Evolutionary conservation across 1,139 yeast species (phyloP).

Genomic region (Pneumocystis canis): DNA sequence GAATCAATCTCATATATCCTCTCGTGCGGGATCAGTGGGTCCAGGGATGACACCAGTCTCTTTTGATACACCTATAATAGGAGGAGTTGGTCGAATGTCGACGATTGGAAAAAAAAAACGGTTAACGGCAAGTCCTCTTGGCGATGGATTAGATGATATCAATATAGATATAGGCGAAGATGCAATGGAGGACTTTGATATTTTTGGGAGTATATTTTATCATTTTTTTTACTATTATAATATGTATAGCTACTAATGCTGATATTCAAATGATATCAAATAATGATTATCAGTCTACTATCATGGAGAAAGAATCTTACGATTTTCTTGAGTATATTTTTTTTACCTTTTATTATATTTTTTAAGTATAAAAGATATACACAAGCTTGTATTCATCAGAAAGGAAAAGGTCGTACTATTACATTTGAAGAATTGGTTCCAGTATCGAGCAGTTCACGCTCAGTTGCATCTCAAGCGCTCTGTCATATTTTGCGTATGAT

Average conservation of each 20-base stretch:
- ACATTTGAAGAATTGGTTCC: conserved; percentile 1
- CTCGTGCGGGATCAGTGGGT: conserved; percentile 1
- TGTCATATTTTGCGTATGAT: not conserved
- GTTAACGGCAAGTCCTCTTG: not conserved
- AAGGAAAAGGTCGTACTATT: not conserved
- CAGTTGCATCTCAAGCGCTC: conserved; percentile 2
- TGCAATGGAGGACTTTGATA: not conserved
- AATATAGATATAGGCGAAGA: not conserved
- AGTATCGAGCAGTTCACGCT: not conserved
- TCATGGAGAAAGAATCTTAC: not conserved
- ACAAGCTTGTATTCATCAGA: not conserved
- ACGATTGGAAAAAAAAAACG: not conserved
- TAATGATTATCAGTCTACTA: not conserved
- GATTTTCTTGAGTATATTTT: not conserved
- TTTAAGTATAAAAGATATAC: not conserved
- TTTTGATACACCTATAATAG: not conserved
- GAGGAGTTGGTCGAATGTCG: not conserved
- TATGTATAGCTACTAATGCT: not conserved
- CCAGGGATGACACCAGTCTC: not conserved
- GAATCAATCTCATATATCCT: not conserved
- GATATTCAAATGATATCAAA: not conserved
- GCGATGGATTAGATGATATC: not conserved
- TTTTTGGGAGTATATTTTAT: not conserved
- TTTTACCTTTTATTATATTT: not conserved
- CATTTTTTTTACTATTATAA: not conserved